Percentiles rank a stretch among this genome's conserved stretches.
Conservation (phyloP, 2,329 filamentous ascomycete genomes). For the Diaporthe longicolla region DNA sequence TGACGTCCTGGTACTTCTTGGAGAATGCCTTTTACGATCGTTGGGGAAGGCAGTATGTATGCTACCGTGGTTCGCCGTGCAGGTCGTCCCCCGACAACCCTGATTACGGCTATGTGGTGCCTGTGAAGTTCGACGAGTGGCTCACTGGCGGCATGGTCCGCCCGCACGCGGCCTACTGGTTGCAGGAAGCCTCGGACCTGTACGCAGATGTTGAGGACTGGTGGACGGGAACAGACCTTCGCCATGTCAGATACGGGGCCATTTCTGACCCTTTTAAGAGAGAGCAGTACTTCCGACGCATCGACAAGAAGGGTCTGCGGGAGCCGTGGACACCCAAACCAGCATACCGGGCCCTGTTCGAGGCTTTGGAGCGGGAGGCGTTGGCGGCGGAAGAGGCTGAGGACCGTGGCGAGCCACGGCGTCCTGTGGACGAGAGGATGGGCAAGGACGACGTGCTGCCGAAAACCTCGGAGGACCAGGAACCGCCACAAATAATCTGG, state of each 20-base stretch:
- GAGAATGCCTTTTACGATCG: constrained; percentile 64
- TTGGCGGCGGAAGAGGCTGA: constrained; percentile 57
- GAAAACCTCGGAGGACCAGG: constrained; percentile 43
- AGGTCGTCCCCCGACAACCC: constrained; percentile 62
- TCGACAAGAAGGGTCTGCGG: constrained; percentile 60
- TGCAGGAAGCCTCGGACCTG: constrained; percentile 62
- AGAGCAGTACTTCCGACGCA: constrained; percentile 61
- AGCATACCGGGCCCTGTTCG: constrained; percentile 60
- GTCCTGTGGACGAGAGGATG: constrained; percentile 55
- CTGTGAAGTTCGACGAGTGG: constrained; percentile 75
- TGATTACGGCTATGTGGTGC: constrained; percentile 71
- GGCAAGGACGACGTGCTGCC: constrained; percentile 35
- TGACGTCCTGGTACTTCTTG: constrained; percentile 67
- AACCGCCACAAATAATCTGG: constrained; percentile 18
- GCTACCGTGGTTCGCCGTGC: constrained; percentile 61
- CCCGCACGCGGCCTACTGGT: constrained; percentile 51
- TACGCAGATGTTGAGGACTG: constrained; percentile 64
- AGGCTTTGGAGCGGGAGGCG: constrained; percentile 60
- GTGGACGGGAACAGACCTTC: constrained; percentile 57
- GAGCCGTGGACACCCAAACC: constrained; percentile 54
- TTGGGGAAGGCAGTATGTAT: constrained; percentile 69
- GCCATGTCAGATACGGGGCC: constrained; percentile 54
- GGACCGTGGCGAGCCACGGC: constrained; percentile 57
- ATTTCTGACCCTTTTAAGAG: constrained; percentile 58
- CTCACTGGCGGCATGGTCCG: constrained; percentile 66